Percentiles rank a stretch among this genome's conserved stretches.
Conservation (phyloP, 257 asterid species). For the Plantago elongata region DNA sequence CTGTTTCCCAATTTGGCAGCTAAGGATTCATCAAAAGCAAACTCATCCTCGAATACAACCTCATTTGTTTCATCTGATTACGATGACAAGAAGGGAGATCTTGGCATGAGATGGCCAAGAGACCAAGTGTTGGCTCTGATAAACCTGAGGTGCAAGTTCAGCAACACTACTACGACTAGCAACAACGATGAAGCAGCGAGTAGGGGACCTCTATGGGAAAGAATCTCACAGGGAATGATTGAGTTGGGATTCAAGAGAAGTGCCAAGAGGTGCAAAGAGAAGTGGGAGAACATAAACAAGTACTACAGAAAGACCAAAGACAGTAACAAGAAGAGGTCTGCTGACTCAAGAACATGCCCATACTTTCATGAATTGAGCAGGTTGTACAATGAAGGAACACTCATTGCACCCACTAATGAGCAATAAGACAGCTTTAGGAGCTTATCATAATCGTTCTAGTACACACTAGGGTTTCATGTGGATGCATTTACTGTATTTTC, state of each 20-base stretch:
- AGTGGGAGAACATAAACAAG: slow-evolving; percentile 89
- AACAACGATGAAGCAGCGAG: slow-evolving; percentile 16
- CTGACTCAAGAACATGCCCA: slow-evolving; percentile 81
- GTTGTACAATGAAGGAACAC: slow-evolving; percentile 45
- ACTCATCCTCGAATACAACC: slow-evolving; percentile 1
- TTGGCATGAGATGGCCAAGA: slow-evolving; percentile 73
- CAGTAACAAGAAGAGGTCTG: slow-evolving; percentile 66
- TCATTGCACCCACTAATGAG: slow-evolving; percentile 9
- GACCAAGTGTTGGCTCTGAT: slow-evolving; percentile 72
- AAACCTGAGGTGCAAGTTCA: slow-evolving; percentile 50
- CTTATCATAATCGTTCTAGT: not conserved
- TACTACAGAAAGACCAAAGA: slow-evolving; percentile 78
- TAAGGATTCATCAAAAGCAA: slow-evolving; percentile 3
- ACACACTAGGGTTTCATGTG: not conserved
- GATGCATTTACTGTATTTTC: not conserved
- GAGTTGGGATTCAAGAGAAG: slow-evolving; percentile 69
- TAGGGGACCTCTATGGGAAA: slow-evolving; percentile 79
- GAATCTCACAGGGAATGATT: slow-evolving; percentile 66
- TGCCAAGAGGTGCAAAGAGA: slow-evolving; percentile 80
- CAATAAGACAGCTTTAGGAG: not conserved
- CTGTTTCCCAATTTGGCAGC: not conserved
- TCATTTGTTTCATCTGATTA: not conserved
- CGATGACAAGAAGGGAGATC: slow-evolving; percentile 15
- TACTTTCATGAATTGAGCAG: slow-evolving; percentile 63
- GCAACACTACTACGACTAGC: not conserved